phyloP scores from a whole-genome alignment of 257 asterid species.

The Solanum rostratum region DNA sequence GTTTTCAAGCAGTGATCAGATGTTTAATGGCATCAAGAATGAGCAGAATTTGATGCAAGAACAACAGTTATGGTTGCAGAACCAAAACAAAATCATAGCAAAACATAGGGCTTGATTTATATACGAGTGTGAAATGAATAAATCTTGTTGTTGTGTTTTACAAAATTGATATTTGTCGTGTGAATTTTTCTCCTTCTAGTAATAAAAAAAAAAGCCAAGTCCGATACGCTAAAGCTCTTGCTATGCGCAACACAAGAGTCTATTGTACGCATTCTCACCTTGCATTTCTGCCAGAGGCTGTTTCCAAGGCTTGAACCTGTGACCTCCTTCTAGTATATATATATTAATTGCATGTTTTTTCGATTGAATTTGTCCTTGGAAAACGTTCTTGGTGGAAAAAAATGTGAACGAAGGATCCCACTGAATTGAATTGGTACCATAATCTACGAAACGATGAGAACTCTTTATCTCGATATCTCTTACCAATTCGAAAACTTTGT shows the following conservation, averaged over 20 bases:
- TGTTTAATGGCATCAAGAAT: conserved; percentile 15
- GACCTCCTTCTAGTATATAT: neutral
- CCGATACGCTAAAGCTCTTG: no score
- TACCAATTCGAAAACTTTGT: neutral
- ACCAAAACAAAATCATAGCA: conserved; percentile 62
- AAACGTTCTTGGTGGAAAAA: neutral
- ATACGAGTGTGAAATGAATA: neutral
- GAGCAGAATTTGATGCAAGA: conserved; percentile 38
- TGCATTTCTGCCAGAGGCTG: no score
- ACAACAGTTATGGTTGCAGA: conserved; percentile 64
- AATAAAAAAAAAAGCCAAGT: no score
- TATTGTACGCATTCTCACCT: no score
- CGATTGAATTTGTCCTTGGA: neutral
- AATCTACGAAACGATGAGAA: neutral
- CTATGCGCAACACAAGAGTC: no score
- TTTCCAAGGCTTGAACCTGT: no score
- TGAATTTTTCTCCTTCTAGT: neutral
- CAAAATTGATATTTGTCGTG: neutral
- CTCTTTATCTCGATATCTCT: neutral
- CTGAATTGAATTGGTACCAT: neutral
- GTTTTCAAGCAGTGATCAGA: conserved; percentile 15
- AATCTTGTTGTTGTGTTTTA: neutral
- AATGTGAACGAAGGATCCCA: neutral
- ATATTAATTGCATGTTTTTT: neutral
- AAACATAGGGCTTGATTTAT: conserved; percentile 27